Evolutionary conservation across 768 basidiomycete species (phyloP).

Genomic region (Cantharellus anzutake): DNA sequence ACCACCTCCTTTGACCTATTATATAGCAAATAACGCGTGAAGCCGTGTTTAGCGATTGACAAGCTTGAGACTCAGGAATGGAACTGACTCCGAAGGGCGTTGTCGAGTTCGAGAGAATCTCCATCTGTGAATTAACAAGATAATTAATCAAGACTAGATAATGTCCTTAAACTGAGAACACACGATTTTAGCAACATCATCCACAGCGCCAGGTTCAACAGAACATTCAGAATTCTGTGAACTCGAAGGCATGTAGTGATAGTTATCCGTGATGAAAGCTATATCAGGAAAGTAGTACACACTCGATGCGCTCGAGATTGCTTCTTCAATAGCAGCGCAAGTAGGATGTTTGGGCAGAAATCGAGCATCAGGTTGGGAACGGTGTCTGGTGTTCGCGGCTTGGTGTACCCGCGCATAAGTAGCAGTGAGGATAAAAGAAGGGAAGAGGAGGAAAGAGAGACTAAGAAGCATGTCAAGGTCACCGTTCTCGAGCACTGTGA

Average conservation of each 20-base stretch:
- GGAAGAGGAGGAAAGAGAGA: too few species aligned
- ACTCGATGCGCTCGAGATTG: too few species aligned
- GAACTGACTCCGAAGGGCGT: neutral
- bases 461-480: too few species aligned
- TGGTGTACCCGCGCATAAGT: too few species aligned
- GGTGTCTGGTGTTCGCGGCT: too few species aligned
- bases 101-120: neutral
- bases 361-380: too few species aligned
- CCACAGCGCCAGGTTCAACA: neutral
- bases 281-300: too few species aligned
- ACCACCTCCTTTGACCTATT: constrained; percentile 43
- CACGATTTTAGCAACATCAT: neutral
- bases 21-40: neutral
- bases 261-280: too few species aligned
- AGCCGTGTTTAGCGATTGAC: neutral
- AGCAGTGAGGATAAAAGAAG: too few species aligned
- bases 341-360: too few species aligned
- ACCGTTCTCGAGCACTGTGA: too few species aligned
- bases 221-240: neutral
- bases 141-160: neutral
- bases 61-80: neutral
- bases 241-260: neutral
- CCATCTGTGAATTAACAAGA: neutral
- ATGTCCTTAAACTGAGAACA: neutral
- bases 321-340: too few species aligned